Evolutionary conservation across 1,139 yeast genomes (phyloP).

Genomic region (Entelexis sorbosivorans): DNA sequence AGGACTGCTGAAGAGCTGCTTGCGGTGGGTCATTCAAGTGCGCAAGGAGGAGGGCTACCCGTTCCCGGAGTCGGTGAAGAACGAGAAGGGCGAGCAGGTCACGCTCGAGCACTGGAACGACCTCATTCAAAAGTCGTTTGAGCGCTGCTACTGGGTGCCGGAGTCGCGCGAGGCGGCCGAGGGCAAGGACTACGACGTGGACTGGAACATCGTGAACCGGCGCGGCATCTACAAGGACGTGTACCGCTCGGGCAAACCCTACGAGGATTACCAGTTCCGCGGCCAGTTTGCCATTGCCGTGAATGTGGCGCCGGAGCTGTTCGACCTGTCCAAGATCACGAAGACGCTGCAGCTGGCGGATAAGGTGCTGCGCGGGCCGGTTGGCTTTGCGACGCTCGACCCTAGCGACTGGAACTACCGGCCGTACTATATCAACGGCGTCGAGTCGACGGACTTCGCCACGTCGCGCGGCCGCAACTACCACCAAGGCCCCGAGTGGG

Average conservation of each 20-base stretch:
- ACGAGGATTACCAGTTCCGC: constrained; percentile 86
- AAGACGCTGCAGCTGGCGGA: constrained; percentile 64
- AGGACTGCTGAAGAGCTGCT: constrained; percentile 72
- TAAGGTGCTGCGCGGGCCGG: constrained; percentile 63
- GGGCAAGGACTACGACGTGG: constrained; percentile 40
- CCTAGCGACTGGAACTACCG: constrained; percentile 86
- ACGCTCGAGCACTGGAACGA: constrained; percentile 57
- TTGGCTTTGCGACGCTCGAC: constrained; percentile 86
- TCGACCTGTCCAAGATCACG: constrained; percentile 49
- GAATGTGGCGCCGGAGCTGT: constrained; percentile 87
- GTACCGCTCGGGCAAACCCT: constrained; percentile 68
- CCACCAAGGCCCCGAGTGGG: constrained; percentile 99
- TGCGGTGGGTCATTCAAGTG: constrained; percentile 65
- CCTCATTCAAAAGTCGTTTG: constrained; percentile 61
- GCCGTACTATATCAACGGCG: constrained; percentile 74
- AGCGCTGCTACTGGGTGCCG: constrained; percentile 68
- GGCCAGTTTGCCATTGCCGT: constrained; percentile 90
- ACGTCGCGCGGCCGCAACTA: constrained; percentile 92
- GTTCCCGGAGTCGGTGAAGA: constrained; percentile 34
- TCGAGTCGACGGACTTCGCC: constrained; percentile 75
- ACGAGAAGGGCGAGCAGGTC: constrained; percentile 47
- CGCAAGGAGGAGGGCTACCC: constrained; percentile 44
- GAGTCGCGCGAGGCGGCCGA: constrained; percentile 35
- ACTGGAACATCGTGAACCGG: constrained; percentile 59
- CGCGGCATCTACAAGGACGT: constrained; percentile 91